phyloP scores from a whole-genome alignment of 2,329 filamentous ascomycete genomes.

The Fusarium gaditjirri region DNA sequence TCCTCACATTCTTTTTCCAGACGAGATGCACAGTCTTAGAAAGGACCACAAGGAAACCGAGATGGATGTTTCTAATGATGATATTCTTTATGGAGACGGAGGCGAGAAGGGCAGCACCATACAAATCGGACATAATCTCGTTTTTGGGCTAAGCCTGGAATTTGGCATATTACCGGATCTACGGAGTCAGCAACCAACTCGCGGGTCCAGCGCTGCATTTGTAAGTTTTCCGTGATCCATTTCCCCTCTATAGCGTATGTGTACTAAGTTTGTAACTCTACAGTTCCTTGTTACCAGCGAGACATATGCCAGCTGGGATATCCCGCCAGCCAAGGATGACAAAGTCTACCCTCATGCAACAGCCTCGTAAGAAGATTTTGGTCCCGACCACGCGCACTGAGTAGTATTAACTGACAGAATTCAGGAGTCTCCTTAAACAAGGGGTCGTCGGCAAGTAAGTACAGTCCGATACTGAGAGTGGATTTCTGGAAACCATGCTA shows the following conservation, averaged over 20 bases:
- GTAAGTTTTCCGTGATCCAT: neutral
- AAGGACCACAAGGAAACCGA: neutral
- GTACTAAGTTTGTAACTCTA: neutral
- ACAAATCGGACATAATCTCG: neutral
- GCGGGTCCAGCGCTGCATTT: neutral
- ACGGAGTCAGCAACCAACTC: neutral
- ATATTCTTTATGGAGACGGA: neutral
- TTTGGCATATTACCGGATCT: neutral
- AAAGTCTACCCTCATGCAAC: neutral
- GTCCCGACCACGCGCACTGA: neutral
- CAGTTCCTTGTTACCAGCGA: neutral
- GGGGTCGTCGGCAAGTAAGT: fast-evolving
- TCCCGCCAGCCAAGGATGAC: neutral
- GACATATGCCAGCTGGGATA: neutral
- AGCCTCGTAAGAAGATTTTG: neutral
- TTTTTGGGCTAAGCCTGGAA: neutral
- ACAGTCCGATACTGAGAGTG: neutral
- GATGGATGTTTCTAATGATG: neutral
- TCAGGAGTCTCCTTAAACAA: neutral
- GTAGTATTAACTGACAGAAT: neutral
- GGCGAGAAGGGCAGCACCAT: neutral
- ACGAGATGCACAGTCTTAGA: neutral
- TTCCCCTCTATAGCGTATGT: neutral
- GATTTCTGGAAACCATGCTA: neutral
- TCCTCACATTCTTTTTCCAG: neutral